Evolutionary conservation across 768 basidiomycete species (phyloP).

Genomic region (Lentinula aciculospora): DNA sequence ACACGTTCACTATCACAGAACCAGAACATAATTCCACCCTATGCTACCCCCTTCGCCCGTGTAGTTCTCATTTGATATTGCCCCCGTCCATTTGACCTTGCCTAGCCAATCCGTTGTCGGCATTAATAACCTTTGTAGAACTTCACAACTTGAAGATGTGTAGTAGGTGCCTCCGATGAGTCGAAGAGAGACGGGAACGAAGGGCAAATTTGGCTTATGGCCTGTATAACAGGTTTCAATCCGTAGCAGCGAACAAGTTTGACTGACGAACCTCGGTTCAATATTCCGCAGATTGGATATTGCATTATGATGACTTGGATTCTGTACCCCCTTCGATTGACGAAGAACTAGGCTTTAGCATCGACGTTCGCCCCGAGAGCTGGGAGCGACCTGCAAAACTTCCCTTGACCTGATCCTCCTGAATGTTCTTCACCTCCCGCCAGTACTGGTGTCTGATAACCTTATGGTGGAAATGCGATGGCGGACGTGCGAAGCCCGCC

Average conservation of each 20-base stretch:
- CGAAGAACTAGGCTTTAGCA: neutral
- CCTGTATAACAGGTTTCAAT: no score
- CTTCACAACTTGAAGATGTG: no score
- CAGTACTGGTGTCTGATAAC: neutral
- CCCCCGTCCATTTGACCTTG: neutral
- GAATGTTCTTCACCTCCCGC: neutral
- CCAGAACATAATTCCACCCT: neutral
- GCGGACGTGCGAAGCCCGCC: neutral
- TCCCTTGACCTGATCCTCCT: neutral
- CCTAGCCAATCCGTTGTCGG: no score
- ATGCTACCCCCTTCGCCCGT: neutral
- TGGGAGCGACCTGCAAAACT: neutral
- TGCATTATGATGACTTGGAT: neutral
- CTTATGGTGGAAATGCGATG: neutral
- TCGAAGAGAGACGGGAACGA: no score
- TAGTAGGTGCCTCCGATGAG: no score
- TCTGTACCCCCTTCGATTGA: neutral
- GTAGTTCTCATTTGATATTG: neutral
- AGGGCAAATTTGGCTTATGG: no score
- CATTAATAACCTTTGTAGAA: no score
- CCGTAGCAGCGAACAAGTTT: neutral
- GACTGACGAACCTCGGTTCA: neutral
- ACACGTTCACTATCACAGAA: neutral
- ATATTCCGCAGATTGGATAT: neutral
- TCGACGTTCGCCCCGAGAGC: neutral